Evolutionary conservation across 2,329 filamentous ascomycete species (phyloP).

Genomic region (Colletotrichum sp.): DNA sequence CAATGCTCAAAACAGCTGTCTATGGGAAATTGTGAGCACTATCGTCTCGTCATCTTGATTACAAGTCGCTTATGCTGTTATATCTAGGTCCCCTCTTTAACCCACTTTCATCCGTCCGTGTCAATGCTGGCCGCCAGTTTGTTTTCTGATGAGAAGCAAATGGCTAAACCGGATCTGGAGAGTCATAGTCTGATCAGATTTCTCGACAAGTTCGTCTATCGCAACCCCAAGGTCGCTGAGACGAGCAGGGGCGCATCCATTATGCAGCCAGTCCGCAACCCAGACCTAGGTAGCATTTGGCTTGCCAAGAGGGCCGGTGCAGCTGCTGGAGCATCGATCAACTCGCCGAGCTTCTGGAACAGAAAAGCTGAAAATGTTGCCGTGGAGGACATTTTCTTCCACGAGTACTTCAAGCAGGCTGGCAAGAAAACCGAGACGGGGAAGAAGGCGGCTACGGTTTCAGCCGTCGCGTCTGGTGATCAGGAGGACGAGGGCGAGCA

Average conservation of each 20-base stretch:
- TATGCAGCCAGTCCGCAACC: conserved; percentile 84
- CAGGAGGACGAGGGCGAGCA: conserved; percentile 60
- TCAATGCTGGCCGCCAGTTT: conserved; percentile 80
- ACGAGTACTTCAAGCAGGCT: conserved; percentile 87
- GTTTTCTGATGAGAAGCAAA: conserved; percentile 70
- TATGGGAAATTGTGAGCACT: conserved; percentile 83
- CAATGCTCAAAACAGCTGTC: conserved; percentile 89
- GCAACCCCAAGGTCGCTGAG: conserved; percentile 79
- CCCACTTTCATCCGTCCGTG: conserved; percentile 93
- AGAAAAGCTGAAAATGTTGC: conserved; percentile 88
- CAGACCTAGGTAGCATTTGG: conserved; percentile 62
- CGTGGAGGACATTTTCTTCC: conserved; percentile 96
- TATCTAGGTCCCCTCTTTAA: conserved; percentile 65
- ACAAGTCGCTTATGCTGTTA: neutral
- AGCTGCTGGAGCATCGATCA: conserved; percentile 59
- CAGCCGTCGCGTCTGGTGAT: conserved; percentile 44
- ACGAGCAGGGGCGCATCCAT: conserved; percentile 81
- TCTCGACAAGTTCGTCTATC: conserved; percentile 98
- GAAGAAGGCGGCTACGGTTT: conserved; percentile 59
- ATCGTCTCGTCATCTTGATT: neutral
- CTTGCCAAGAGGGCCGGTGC: conserved; percentile 54
- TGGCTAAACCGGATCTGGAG: conserved; percentile 87
- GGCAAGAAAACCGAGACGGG: conserved; percentile 65
- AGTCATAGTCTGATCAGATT: conserved; percentile 94
- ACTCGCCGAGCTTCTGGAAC: conserved; percentile 89